Base-by-base conservation (phyloP, 108 stramenopile genomes). In the Schizochytrium sp. region DNA sequence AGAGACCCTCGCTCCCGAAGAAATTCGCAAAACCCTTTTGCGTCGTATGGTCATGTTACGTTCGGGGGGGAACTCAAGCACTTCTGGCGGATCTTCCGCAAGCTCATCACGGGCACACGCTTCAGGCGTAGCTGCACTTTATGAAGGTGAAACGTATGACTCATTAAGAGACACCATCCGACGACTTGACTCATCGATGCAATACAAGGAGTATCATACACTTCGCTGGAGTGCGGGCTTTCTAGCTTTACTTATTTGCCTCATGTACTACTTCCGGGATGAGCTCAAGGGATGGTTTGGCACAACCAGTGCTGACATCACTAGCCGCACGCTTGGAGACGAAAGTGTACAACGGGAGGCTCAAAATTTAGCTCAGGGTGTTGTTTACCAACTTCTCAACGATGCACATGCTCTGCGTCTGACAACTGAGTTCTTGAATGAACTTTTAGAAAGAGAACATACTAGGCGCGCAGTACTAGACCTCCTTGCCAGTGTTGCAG, bases 161-260 rank as follows among this genome's bases (percentile, higher is more conserved):
- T 55, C 76, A 13, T 3, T 83, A 5, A 47, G 76, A 7, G 76
- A 83, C 76, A 83, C 76, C 47, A 83, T 83, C 47, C 47, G 76
- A 47, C 47, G 76, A 5, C 76, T 83, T n/a, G 76, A 83, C 53
- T 83, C 76, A 5, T 83, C 76, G 45, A 83, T 83, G 76, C 76
- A 83, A 53, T 83, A 83, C 76, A 83, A 83, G 47, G 76, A 83
- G 28, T 83, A 83, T 28, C 76, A 83, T 53, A 83, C 76, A 53
- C 76, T 83, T 49, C 76, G 76, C 76, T 83, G 76, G 76, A 83
- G 50, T n/a, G 76, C 40, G 53, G 76, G 28, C 50, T 83, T 83
- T 83, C 50, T 55, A n/a, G 55, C 40, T n/a, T 38, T 83, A 12
- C 47, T 49, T 53, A 55, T 49, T 0, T 55, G 38, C 53, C 76